Conservation (phyloP, 129 eudicot species). For the Smallanthus sonchifolius region DNA sequence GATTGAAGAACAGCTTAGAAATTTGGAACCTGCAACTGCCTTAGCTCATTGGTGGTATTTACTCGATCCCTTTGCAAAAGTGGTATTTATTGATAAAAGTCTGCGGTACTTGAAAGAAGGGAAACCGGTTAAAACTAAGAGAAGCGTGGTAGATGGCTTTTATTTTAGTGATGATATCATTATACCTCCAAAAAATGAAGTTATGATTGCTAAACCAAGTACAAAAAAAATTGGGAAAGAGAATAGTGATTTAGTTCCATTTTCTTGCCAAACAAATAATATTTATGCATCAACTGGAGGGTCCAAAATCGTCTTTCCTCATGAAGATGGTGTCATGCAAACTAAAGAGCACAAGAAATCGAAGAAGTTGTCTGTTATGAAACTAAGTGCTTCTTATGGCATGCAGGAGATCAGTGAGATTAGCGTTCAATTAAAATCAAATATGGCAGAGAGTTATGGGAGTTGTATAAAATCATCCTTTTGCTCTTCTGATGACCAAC, state of each 20-base stretch:
- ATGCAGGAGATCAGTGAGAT: slow-evolving; percentile 17
- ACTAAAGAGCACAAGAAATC: slow-evolving; percentile 28
- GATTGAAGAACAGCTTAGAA: slow-evolving; percentile 46
- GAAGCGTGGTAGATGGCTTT: slow-evolving; percentile 45
- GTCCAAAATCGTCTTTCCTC: slow-evolving; percentile 27
- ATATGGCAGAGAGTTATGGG: slow-evolving; percentile 11
- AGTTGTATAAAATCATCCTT: slow-evolving; percentile 25
- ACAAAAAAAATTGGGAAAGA: slow-evolving; percentile 25
- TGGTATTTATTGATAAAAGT: slow-evolving; percentile 69
- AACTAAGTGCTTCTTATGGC: slow-evolving; percentile 15
- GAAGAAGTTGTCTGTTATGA: slow-evolving; percentile 32
- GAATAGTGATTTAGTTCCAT: slow-evolving; percentile 13
- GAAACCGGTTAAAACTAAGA: slow-evolving; percentile 44
- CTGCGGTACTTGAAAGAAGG: slow-evolving; percentile 63
- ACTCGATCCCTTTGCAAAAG: slow-evolving; percentile 83
- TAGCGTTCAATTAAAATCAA: slow-evolving; percentile 20
- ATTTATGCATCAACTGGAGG: slow-evolving; percentile 25
- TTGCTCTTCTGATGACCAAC: slow-evolving; percentile 15
- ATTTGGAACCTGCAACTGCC: slow-evolving; percentile 41
- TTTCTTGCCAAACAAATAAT: slow-evolving; percentile 23
- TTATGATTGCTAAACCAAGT: slow-evolving; percentile 5
- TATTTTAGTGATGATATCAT: slow-evolving; percentile 16
- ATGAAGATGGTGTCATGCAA: slow-evolving; percentile 24
- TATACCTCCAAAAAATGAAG: slow-evolving; percentile 19
- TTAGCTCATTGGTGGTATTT: slow-evolving; percentile 81